Percentiles rank a stretch among this genome's conserved stretches.
Conservation (phyloP, 768 basidiomycete genomes). For the Kwoniella sp. region DNA sequence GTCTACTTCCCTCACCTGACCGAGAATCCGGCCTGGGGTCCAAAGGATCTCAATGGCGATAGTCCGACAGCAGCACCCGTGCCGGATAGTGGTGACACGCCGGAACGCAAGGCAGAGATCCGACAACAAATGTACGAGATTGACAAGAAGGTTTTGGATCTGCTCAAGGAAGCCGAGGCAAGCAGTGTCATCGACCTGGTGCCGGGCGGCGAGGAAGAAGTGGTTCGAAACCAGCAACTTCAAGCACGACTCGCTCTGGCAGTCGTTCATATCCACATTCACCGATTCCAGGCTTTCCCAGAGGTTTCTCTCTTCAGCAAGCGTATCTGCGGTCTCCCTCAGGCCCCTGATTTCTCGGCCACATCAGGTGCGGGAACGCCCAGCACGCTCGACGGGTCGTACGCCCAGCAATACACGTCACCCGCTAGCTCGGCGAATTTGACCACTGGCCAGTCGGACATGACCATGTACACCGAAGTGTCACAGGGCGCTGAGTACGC, state of each 20-base stretch:
- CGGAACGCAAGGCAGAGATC: conserved; percentile 1
- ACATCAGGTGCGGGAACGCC: neutral
- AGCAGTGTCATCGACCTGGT: conserved; percentile 42
- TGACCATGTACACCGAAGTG: neutral
- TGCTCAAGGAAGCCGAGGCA: conserved; percentile 42
- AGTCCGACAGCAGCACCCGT: neutral
- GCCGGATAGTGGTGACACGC: too few species aligned
- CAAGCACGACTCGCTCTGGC: conserved; percentile 45
- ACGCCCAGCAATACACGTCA: neutral
- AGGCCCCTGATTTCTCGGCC: conserved; percentile 19
- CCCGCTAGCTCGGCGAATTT: neutral
- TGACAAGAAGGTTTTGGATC: conserved; percentile 34
- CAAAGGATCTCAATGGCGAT: neutral
- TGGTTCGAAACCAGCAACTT: conserved; percentile 46
- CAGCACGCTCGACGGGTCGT: neutral
- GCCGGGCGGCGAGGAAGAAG: conserved; percentile 49
- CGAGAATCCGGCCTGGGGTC: conserved; percentile 14
- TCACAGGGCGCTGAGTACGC: neutral
- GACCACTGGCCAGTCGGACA: neutral
- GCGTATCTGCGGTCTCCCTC: conserved; percentile 47
- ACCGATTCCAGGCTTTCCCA: conserved; percentile 49
- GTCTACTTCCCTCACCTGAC: conserved; percentile 31
- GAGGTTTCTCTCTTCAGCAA: conserved; percentile 49
- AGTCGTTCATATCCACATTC: conserved; percentile 47
- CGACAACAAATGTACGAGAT: conserved; percentile 27